Conservation (phyloP, 202 grass and related monocot species). For the Zizania palustris region DNA sequence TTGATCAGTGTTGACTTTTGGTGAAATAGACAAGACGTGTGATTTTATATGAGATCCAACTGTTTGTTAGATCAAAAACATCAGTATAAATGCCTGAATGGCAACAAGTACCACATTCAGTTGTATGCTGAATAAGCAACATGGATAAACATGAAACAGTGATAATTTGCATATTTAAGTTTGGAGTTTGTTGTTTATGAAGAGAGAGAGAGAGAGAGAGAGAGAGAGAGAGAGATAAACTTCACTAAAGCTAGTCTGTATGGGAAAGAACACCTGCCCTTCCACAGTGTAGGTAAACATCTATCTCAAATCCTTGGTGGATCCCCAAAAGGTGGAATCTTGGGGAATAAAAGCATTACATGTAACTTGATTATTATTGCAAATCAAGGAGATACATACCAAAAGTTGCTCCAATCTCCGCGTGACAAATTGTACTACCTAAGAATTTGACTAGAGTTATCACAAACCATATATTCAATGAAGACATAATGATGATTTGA, state of each 20-base stretch:
- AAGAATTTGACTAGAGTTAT: constrained; percentile 37
- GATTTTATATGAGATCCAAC: constrained; percentile 19
- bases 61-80: constrained; percentile 18
- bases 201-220: neutral
- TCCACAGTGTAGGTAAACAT: neutral
- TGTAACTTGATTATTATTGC: constrained; percentile 30
- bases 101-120: neutral
- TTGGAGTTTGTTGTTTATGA: neutral
- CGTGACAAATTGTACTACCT: constrained; percentile 85
- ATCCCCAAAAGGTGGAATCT: constrained; percentile 6
- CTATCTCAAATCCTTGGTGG: neutral
- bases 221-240: neutral
- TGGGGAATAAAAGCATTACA: neutral
- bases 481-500: constrained; percentile 20
- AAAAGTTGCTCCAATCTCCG: constrained; percentile 94
- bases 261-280: neutral
- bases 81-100: neutral
- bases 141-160: constrained; percentile 3
- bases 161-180: neutral
- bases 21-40: neutral
- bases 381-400: constrained; percentile 57
- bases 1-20: neutral
- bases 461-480: constrained; percentile 39
- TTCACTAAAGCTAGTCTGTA: constrained; percentile 7
- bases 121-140: neutral